Base-by-base conservation (phyloP, 129 eudicot species). In the Artemisia argyi region DNA sequence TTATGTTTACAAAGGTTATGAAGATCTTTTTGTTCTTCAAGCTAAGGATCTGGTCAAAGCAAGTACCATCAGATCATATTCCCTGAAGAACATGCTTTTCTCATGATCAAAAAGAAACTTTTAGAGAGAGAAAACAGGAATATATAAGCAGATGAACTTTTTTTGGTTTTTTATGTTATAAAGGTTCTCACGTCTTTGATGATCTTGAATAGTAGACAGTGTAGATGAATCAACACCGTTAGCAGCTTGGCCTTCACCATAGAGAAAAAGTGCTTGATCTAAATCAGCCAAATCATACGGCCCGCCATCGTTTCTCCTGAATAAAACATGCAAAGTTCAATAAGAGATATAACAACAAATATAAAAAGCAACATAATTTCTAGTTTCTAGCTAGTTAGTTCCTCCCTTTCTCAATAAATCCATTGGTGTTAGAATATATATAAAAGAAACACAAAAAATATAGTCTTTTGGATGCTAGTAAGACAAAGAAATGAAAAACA, bases 231-330 rank as follows among this genome's bases (percentile, higher is more conserved):
- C 88, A 69, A n/a, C 60, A 76, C 46, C 56, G 19, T 66, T 30
- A 19, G 75, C 24, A 71, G 73, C 3, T 84, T 95, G 99, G 59
- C 94, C 89, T 78, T 95, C 99, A 17, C 92, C 84, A 30, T 95
- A 95, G 0, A 86, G 79, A 69, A 88, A 88, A 42, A 95, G 89
- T 17, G 96, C 89, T 83, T 88, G 97, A 86, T 95, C 99, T 39
- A 95, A 82, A 69, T 95, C 99, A 4, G 94, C 96, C 82, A 95
- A 81, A 74, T 95, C 97, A 66, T 88, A 88, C 32, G 91, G 85
- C 47, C 89, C 96, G 32, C 85, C 91, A 64, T 83, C 85, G 67
- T 68, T 80, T 65, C 96, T 89, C 87, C 88, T 78, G 28, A 55
- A 73, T 60, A 55, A 64, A 39, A 39, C 46, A 39, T 46, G 61